These are phyloP conservation scores for Uncinocarpus reesii DNA, from an alignment of 2,329 filamentous ascomycete species.

Conservation along the genomic window DNA sequence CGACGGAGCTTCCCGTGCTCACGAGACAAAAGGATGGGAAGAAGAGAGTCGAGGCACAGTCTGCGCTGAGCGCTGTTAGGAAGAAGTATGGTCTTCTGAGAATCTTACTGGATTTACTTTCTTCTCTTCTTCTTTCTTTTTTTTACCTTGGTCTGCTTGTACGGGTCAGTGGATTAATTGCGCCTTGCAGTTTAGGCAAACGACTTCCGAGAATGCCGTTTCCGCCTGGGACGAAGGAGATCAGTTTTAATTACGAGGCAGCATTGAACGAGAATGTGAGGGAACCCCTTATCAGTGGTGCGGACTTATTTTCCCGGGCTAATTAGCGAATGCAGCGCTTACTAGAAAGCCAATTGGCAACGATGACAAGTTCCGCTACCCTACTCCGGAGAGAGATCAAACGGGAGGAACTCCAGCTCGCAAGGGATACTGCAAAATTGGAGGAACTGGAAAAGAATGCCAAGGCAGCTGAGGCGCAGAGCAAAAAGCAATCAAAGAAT, in stretches of 20 bases:
- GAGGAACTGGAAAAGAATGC: slow-evolving; percentile 37
- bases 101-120: too few species aligned
- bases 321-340: slow-evolving; percentile 23
- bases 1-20: slow-evolving; percentile 36
- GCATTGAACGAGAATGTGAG: slow-evolving; percentile 36
- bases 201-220: slow-evolving; percentile 40
- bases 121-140: neutral
- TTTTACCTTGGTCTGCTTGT: neutral
- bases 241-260: slow-evolving; percentile 36
- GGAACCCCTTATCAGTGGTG: slow-evolving; percentile 1
- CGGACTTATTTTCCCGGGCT: neutral
- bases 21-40: slow-evolving; percentile 34
- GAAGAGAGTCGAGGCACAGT: slow-evolving; percentile 35
- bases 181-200: slow-evolving; percentile 27
- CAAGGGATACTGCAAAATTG: slow-evolving; percentile 32
- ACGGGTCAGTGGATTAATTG: neutral
- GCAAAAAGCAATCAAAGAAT: slow-evolving; percentile 34
- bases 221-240: slow-evolving; percentile 34
- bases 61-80: slow-evolving; percentile 33
- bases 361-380: slow-evolving; percentile 31
- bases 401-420: slow-evolving; percentile 35
- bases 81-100: slow-evolving; percentile 28
- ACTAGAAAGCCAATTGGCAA: slow-evolving; percentile 33
- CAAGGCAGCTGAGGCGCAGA: slow-evolving; percentile 31
- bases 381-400: slow-evolving; percentile 35